Evolutionary conservation across 2,329 filamentous ascomycete genomes (phyloP).

Genomic region (Hypoxylon sp.): DNA sequence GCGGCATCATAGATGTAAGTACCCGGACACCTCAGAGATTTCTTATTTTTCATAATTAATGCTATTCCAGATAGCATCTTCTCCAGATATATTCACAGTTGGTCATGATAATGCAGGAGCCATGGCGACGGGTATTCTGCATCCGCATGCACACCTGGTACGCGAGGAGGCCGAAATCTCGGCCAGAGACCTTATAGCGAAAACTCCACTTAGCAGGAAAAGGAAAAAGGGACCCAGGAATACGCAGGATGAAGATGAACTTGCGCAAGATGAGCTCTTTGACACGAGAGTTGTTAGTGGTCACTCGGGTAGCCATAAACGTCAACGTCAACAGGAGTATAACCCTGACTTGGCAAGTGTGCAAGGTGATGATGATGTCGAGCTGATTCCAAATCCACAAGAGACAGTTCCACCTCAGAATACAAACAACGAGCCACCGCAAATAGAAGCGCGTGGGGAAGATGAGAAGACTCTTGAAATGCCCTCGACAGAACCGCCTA

Average conservation of each 20-base stretch:
- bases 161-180: slow-evolving; percentile 7
- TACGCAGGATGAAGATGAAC: slow-evolving; percentile 43
- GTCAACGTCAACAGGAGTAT: slow-evolving; percentile 33
- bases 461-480: slow-evolving; percentile 15
- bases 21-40: background rate
- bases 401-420: slow-evolving; percentile 2
- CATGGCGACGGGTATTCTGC: background rate
- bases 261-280: slow-evolving; percentile 36
- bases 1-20: slow-evolving; percentile 40
- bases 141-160: slow-evolving; percentile 13
- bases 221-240: slow-evolving; percentile 31
- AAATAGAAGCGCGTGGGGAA: background rate
- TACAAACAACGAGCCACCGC: background rate
- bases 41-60: no score
- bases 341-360: slow-evolving; percentile 20
- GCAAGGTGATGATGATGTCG: slow-evolving; percentile 19
- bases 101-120: slow-evolving; percentile 13
- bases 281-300: slow-evolving; percentile 22
- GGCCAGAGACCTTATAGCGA: slow-evolving; percentile 3
- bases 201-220: slow-evolving; percentile 25
- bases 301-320: slow-evolving; percentile 34
- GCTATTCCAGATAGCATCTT: slow-evolving; percentile 41
- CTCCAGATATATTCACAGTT: slow-evolving; percentile 41
- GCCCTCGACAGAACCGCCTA: slow-evolving; percentile 15
- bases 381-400: slow-evolving; percentile 14